A percentile compares a stretch with the other conserved stretches of the same genome.
These are phyloP conservation scores for Deinandra increscens DNA, from an alignment of 129 eudicot genomes.

Conservation along the genomic window DNA sequence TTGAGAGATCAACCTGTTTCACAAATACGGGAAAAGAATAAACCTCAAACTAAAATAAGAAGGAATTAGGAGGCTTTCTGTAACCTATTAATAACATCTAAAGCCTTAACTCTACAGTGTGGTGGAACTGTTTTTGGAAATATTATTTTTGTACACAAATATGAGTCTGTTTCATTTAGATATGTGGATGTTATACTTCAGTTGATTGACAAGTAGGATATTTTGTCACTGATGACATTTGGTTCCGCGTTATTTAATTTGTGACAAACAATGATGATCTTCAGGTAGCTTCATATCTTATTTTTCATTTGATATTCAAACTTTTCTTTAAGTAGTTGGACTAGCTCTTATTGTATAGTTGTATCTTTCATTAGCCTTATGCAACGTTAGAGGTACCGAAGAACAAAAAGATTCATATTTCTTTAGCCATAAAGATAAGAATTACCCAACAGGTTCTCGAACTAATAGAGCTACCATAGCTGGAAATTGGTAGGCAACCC, in stretches of 20 bases:
- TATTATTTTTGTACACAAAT: not conserved
- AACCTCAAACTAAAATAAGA: too few species aligned
- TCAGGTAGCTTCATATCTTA: constrained; percentile 53
- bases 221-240: constrained; percentile 99
- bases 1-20: too few species aligned
- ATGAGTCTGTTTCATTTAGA: constrained; percentile 52
- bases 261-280: constrained; percentile 98
- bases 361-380: constrained; percentile 60
- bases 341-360: constrained; percentile 16
- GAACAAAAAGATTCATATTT: too few species aligned
- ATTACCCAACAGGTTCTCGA: too few species aligned
- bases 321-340: not conserved
- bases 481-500: too few species aligned
- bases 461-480: too few species aligned
- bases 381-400: too few species aligned
- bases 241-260: constrained; percentile 99
- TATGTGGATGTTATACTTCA: constrained; percentile 99
- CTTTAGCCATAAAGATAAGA: too few species aligned
- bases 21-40: too few species aligned
- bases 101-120: constrained; percentile 2
- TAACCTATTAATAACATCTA: constrained; percentile 6
- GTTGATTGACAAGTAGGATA: constrained; percentile 98
- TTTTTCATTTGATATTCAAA: not conserved
- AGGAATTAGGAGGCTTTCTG: too few species aligned
- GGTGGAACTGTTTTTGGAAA: not conserved